Conservation (phyloP, 495 filamentous ascomycete genomes). For the Trichocladium antarcticum region DNA sequence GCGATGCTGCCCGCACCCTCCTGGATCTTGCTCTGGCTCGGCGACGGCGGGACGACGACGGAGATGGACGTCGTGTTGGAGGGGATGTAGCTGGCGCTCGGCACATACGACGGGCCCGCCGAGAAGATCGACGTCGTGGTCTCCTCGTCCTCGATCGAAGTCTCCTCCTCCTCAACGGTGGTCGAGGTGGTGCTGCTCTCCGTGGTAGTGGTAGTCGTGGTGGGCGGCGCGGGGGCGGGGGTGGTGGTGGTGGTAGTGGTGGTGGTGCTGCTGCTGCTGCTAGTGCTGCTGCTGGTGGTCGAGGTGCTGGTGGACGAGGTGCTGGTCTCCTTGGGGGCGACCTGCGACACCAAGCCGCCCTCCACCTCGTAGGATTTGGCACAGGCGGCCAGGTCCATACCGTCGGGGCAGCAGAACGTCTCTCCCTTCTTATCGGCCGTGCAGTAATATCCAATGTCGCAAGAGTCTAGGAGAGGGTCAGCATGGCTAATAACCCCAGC, state of each 20-base stretch:
- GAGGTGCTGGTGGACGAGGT: slow-evolving; percentile 8
- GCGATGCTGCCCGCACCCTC: slow-evolving; percentile 15
- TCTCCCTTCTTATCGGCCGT: slow-evolving; percentile 26
- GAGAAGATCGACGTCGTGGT: neutral
- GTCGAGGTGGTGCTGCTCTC: slow-evolving; percentile 11
- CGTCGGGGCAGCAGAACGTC: slow-evolving; percentile 41
- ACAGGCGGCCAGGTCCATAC: slow-evolving; percentile 32
- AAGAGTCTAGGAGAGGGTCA: slow-evolving; percentile 28
- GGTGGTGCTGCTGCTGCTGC: slow-evolving; percentile 13
- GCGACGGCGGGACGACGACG: neutral
- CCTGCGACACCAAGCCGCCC: slow-evolving; percentile 31
- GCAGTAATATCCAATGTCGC: slow-evolving; percentile 40
- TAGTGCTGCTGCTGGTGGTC: slow-evolving; percentile 8
- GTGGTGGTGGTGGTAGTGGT: slow-evolving; percentile 6
- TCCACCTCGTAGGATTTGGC: slow-evolving; percentile 30
- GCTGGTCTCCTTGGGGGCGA: slow-evolving; percentile 11
- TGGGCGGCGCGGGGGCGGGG: neutral
- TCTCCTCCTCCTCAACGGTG: neutral
- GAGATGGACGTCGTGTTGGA: neutral
- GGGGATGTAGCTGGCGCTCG: slow-evolving; percentile 1
- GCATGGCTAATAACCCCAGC: neutral
- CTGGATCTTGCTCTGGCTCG: slow-evolving; percentile 6
- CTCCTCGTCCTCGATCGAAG: neutral
- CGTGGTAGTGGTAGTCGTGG: slow-evolving; percentile 2
- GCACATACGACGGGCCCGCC: neutral